Percentiles rank a stretch among this genome's conserved stretches.
phyloP scores from a whole-genome alignment of 495 filamentous ascomycete genomes.

The Ramalina peruviana region DNA sequence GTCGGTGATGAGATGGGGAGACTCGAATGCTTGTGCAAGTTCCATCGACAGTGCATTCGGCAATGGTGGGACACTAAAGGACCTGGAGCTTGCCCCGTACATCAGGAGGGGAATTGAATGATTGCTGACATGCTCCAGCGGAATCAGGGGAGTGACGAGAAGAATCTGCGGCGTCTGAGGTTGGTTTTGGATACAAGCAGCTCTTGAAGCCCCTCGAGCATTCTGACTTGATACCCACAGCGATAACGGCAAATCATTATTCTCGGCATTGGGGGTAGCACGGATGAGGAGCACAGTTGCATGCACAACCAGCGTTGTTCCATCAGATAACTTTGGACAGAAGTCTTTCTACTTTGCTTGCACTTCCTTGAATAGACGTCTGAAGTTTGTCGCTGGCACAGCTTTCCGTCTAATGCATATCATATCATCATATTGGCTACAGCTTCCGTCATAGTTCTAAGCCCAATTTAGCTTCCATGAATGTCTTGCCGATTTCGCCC shows the following conservation, averaged over 20 bases:
- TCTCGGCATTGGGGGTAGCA: too few relatives aligned
- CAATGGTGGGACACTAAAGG: slow-evolving; percentile 20
- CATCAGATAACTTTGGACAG: too few relatives aligned
- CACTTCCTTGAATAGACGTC: background rate
- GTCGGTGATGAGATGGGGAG: slow-evolving; percentile 69
- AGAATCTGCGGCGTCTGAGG: background rate
- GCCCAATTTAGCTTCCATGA: too few relatives aligned
- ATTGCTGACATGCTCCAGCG: background rate
- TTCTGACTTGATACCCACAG: too few relatives aligned
- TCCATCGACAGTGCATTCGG: slow-evolving; percentile 40
- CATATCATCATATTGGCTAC: too few relatives aligned
- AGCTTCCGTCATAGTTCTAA: too few relatives aligned
- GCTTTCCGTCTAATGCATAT: too few relatives aligned
- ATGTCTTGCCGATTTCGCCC: too few relatives aligned
- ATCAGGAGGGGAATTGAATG: slow-evolving; percentile 11
- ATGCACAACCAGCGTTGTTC: too few relatives aligned
- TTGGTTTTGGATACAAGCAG: background rate
- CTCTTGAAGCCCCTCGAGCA: too few relatives aligned
- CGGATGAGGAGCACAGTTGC: too few relatives aligned
- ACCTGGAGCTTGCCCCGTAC: slow-evolving; percentile 15
- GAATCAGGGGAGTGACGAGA: background rate
- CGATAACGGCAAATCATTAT: too few relatives aligned
- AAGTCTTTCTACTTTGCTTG: background rate
- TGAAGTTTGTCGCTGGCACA: background rate
- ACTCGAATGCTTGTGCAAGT: slow-evolving; percentile 86